Evolutionary conservation across 106 monocot genomes (phyloP).

Genomic region (Agapanthus africanus): DNA sequence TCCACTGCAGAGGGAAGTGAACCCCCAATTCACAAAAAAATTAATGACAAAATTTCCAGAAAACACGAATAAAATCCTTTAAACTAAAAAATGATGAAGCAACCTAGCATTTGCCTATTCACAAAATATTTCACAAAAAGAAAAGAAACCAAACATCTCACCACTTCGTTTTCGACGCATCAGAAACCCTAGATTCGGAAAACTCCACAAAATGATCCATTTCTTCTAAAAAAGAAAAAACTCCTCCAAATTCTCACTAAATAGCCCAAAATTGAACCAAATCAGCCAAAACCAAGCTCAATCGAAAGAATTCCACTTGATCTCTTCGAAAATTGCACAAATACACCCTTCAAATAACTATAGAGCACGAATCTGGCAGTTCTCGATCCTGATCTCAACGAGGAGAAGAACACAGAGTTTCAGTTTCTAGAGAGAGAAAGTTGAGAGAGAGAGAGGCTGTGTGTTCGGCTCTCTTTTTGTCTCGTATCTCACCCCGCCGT

Average conservation of each 20-base stretch:
- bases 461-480: constrained; percentile 5
- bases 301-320: constrained; percentile 1
- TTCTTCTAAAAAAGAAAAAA: not conserved
- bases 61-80: not conserved
- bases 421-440: not conserved
- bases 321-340: not conserved
- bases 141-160: not conserved
- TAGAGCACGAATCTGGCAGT: not conserved
- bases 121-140: not conserved
- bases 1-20: not conserved
- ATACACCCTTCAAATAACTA: not conserved
- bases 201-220: not conserved
- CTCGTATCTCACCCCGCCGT: not conserved
- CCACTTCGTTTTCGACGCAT: not conserved
- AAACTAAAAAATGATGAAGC: not conserved
- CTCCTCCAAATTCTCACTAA: not conserved
- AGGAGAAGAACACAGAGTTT: not conserved
- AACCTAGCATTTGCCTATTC: not conserved
- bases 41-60: not conserved
- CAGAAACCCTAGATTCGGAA: not conserved
- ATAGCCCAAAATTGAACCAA: not conserved
- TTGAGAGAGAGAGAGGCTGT: not conserved
- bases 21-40: not conserved
- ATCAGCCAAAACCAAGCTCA: not conserved
- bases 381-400: not conserved